Evolutionary conservation across 345 rosid genomes (phyloP).

Genomic region (Hibiscus mutabilis): DNA sequence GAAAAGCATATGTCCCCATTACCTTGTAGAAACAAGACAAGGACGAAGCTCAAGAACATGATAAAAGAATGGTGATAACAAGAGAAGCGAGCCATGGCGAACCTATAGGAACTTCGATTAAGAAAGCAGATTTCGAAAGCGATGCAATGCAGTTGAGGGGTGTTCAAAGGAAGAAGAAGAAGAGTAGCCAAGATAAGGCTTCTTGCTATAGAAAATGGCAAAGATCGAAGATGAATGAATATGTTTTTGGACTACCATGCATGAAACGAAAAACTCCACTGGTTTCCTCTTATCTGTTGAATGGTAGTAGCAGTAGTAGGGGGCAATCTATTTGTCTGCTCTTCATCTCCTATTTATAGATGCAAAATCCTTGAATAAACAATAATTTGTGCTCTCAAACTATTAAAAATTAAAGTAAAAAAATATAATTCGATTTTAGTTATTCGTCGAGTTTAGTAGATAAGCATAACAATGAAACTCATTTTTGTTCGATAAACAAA

Average conservation of each 20-base stretch:
- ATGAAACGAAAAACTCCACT: neutral
- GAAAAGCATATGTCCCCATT: neutral
- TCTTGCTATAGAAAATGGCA: neutral
- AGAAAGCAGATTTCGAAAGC: neutral
- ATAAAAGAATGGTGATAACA: neutral
- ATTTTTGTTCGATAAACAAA: too few relatives aligned
- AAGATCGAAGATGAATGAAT: neutral
- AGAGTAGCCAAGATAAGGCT: neutral
- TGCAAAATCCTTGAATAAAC: neutral
- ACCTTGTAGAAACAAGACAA: conserved; percentile 25
- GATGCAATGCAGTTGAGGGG: neutral
- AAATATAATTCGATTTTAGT: too few relatives aligned
- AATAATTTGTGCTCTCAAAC: too few relatives aligned
- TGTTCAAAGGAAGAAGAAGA: neutral
- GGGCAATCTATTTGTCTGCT: neutral
- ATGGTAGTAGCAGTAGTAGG: neutral
- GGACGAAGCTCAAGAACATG: conserved; percentile 1
- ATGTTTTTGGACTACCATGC: neutral
- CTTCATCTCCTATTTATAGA: neutral
- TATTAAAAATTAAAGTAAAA: too few relatives aligned
- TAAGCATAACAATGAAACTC: too few relatives aligned
- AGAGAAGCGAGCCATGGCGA: conserved; percentile 15
- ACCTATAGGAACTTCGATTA: too few relatives aligned
- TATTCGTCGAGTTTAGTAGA: too few relatives aligned
- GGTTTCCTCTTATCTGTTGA: neutral